These are phyloP conservation scores for Claviceps humidiphila DNA, from an alignment of 2,329 filamentous ascomycete species.

Conservation along the genomic window DNA sequence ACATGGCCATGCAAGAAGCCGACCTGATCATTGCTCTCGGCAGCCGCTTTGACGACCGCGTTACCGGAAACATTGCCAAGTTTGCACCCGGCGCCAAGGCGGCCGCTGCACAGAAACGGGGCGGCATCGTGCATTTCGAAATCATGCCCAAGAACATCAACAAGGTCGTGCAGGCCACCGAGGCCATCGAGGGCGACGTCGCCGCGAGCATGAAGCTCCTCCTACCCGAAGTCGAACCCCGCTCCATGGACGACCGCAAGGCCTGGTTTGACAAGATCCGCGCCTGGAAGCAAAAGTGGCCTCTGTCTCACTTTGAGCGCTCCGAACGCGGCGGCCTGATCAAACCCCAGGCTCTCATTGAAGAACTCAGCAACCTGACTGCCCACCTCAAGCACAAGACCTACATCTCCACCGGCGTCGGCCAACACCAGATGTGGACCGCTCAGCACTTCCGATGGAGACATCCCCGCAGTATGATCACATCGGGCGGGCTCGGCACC, in stretches of 20 bases:
- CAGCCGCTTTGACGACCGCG: slow-evolving; percentile 90
- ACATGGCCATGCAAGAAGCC: slow-evolving; percentile 94
- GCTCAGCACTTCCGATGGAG: slow-evolving; percentile 96
- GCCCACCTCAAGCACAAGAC: slow-evolving; percentile 68
- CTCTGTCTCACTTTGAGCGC: slow-evolving; percentile 67
- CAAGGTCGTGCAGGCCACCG: slow-evolving; percentile 94
- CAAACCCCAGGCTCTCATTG: slow-evolving; percentile 88
- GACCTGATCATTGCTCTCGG: slow-evolving; percentile 93
- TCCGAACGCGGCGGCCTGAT: slow-evolving; percentile 65
- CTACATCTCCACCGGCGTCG: slow-evolving; percentile 85
- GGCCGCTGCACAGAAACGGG: slow-evolving; percentile 71
- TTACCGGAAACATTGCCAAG: slow-evolving; percentile 67
- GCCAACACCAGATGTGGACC: slow-evolving; percentile 98
- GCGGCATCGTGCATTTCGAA: slow-evolving; percentile 94
- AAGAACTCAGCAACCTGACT: slow-evolving; percentile 77
- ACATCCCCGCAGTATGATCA: slow-evolving; percentile 84
- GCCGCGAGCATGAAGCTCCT: slow-evolving; percentile 63
- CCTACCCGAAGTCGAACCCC: slow-evolving; percentile 55
- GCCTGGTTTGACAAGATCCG: slow-evolving; percentile 87
- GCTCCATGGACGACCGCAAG: slow-evolving; percentile 50
- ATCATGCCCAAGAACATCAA: slow-evolving; percentile 99
- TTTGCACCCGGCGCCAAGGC: slow-evolving; percentile 82
- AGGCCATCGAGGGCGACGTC: slow-evolving; percentile 90
- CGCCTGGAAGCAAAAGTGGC: slow-evolving; percentile 85
- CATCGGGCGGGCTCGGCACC: slow-evolving; percentile 72